A percentile compares a stretch with the other conserved stretches of the same genome.
These are phyloP conservation scores for Fraxinus angustifolia DNA, from an alignment of 305 asterid species.

Conservation along the genomic window DNA sequence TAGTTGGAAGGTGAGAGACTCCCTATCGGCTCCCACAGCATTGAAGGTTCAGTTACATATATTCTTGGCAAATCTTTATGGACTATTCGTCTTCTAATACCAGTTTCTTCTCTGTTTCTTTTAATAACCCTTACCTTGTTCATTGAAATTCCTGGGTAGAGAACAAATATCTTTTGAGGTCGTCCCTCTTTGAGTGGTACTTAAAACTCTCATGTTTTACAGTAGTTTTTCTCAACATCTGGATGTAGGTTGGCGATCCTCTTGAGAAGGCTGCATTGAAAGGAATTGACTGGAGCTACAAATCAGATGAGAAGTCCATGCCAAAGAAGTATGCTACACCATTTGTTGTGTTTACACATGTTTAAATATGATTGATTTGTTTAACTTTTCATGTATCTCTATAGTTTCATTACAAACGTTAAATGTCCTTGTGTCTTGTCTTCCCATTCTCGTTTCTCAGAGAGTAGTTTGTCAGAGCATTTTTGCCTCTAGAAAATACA, in stretches of 20 bases:
- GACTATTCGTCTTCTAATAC: neutral
- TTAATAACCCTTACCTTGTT: neutral
- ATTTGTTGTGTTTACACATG: slow-evolving; percentile 1
- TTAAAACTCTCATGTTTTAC: neutral
- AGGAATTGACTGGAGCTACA: slow-evolving; percentile 92
- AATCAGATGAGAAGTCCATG: slow-evolving; percentile 91
- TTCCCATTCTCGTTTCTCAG: neutral
- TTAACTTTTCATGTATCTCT: neutral
- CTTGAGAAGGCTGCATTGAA: slow-evolving; percentile 97
- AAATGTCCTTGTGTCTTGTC: neutral
- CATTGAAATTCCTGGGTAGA: neutral
- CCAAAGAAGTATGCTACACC: slow-evolving; percentile 70
- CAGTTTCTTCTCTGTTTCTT: neutral
- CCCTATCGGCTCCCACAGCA: neutral
- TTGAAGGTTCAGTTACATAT: neutral
- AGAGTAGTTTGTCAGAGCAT: neutral
- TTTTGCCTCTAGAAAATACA: slow-evolving; percentile 1
- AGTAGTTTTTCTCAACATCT: slow-evolving; percentile 17
- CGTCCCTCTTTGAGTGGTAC: neutral
- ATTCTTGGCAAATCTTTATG: neutral
- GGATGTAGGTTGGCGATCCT: slow-evolving; percentile 92
- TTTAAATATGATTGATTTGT: neutral
- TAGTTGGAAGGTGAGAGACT: neutral
- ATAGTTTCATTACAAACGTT: slow-evolving; percentile 1
- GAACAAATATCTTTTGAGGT: neutral